Base-by-base conservation (phyloP, 164 flowering plant species). In the Umbilicus rupestris region DNA sequence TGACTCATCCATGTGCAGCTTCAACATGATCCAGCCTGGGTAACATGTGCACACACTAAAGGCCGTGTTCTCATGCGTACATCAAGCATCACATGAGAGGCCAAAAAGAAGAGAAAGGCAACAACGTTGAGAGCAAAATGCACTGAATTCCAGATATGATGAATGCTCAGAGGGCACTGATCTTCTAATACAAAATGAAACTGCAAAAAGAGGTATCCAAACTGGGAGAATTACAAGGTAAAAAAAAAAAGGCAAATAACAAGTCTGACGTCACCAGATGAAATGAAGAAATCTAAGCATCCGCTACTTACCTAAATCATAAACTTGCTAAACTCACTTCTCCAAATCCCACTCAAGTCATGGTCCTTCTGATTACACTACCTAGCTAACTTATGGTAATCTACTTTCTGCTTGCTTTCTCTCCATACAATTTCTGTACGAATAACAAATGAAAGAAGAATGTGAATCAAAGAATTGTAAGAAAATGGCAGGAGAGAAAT, bases 161-260 rank as follows among this genome's bases (percentile, higher is more conserved):
- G n/a, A n/a, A n/a, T n/a, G n/a, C n/a, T n/a, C n/a, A n/a, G n/a
- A n/a, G n/a, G n/a, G n/a, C n/a, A n/a, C n/a, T n/a, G n/a, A n/a
- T n/a, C n/a, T 52, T 9, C 60, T 28, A 55, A 55, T 28, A 55
- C 33, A 55, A 28, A 55, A 55, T 28, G 17, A 82, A 55, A 82
- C 86, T 85, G 86, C 92, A 79, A 85, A 87, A 87, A 83, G 83
- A 82, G 79, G 76, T 78, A 69, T 76, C 82, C 82, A 63, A 29
- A 7, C 17, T 47, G 63, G 60, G 64, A 72, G 65, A 69, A 69
- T 52, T 29, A 52, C 24, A 59, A n/a, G n/a, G n/a, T n/a, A n/a
- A n/a, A n/a, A n/a, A n/a, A n/a, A n/a, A n/a, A 50, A 63, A 65
- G 59, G 39, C 64, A 59, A 76, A 50, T 60, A 59, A 30, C 28